These are phyloP conservation scores for Verticillium zaregamsianum DNA, from an alignment of 2,329 filamentous ascomycete species.

Conservation along the genomic window DNA sequence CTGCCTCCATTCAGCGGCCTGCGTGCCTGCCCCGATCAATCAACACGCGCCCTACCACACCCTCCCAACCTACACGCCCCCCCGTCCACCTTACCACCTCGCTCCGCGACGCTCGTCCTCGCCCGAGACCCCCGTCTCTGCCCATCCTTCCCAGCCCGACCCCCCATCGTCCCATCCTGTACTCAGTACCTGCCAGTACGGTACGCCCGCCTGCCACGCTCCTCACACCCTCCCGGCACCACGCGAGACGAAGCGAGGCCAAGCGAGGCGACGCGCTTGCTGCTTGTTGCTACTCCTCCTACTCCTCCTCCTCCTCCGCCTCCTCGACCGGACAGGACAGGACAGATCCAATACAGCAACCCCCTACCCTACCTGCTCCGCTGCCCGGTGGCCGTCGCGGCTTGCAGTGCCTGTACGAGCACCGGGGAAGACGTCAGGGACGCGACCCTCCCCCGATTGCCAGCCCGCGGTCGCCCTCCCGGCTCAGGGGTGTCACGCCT, in stretches of 20 bases:
- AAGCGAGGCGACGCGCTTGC: neutral
- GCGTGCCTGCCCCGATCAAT: slow-evolving; percentile 1
- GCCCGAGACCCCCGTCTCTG: neutral
- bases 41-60: neutral
- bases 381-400: neutral
- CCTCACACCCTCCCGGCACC: neutral
- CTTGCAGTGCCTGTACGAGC: neutral
- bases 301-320: neutral
- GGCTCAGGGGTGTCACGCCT: slow-evolving; percentile 13
- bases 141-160: neutral
- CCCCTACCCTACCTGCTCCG: neutral
- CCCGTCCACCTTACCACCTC: neutral
- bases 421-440: neutral
- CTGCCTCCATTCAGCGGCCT: neutral
- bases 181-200: neutral
- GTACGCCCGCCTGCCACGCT: neutral
- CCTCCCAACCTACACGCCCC: neutral
- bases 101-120: neutral
- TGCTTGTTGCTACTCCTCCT: neutral
- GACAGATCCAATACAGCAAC: slow-evolving; percentile 5
- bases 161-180: neutral
- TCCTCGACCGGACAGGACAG: neutral
- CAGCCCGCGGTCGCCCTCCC: slow-evolving; percentile 1
- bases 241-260: neutral
- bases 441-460: neutral